Evolutionary conservation across 148 eudicot genomes (phyloP).

Genomic region (Fagopyrum homotropicum): DNA sequence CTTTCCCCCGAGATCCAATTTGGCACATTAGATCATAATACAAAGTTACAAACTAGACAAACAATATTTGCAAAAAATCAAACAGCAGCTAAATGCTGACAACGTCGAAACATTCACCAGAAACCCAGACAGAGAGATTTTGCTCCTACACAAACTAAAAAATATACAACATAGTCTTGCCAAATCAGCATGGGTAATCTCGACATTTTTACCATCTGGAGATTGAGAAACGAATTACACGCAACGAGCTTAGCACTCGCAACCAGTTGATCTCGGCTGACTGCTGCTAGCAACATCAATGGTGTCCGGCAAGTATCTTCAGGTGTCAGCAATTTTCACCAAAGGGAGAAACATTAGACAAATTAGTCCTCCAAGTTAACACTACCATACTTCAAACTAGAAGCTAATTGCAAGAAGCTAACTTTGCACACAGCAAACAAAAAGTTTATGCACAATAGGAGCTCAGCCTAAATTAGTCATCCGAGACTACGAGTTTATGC

Average conservation of each 20-base stretch:
- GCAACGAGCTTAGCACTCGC: slow-evolving; percentile 44
- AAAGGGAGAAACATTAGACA: neutral
- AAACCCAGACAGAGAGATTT: neutral
- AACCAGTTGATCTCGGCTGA: slow-evolving; percentile 65
- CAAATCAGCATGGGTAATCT: neutral
- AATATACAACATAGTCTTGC: slow-evolving; percentile 6
- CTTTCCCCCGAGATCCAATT: neutral
- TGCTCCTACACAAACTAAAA: slow-evolving; percentile 3
- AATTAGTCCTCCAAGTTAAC: slow-evolving; percentile 1
- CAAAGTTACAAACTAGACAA: neutral
- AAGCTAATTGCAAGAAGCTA: neutral
- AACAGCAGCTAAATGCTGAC: neutral
- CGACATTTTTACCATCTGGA: neutral
- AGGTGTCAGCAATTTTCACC: neutral
- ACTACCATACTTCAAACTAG: neutral
- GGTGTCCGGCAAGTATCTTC: slow-evolving; percentile 88
- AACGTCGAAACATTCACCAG: neutral
- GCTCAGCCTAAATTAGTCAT: neutral
- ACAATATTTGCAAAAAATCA: neutral
- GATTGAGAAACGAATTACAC: neutral
- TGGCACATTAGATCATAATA: neutral
- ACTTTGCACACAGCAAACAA: neutral
- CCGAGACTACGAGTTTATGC: neutral
- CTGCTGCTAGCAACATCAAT: slow-evolving; percentile 73
- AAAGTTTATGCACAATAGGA: neutral